Percentiles rank a stretch among this genome's conserved stretches.
Conservation (phyloP, 768 basidiomycete species). For the Sutorius australiensis region DNA sequence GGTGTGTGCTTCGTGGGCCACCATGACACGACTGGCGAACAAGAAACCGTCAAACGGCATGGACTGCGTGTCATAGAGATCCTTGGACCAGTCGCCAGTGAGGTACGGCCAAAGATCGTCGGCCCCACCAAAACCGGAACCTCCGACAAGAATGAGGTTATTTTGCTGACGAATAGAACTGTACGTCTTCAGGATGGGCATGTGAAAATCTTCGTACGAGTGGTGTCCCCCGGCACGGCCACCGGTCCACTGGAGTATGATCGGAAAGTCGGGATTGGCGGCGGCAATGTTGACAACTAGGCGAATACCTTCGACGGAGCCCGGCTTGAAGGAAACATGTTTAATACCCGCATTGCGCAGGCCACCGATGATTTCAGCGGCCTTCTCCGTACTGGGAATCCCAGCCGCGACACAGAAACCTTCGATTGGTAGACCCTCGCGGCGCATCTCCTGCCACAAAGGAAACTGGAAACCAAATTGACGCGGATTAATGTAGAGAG, state of each 20-base stretch:
- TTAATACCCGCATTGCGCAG: constrained; percentile 83
- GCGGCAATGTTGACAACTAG: constrained; percentile 96
- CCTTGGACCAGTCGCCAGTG: constrained; percentile 90
- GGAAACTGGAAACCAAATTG: constrained; percentile 98
- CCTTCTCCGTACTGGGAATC: constrained; percentile 95
- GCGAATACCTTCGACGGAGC: constrained; percentile 94
- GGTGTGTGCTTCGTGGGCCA: constrained; percentile 97
- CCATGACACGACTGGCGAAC: constrained; percentile 96
- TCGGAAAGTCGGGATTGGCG: constrained; percentile 91
- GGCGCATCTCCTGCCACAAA: constrained; percentile 96
- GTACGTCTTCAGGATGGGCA: constrained; percentile 90
- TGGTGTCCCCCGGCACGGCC: constrained; percentile 99
- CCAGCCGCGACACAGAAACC: constrained; percentile 99
- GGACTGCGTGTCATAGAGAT: constrained; percentile 76
- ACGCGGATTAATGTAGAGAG: constrained; percentile 96
- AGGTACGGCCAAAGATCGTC: constrained; percentile 97
- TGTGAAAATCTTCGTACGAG: constrained; percentile 98
- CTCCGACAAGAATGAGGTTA: constrained; percentile 88
- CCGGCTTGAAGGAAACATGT: constrained; percentile 97
- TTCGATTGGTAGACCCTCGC: constrained; percentile 92
- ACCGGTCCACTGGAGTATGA: constrained; percentile 99
- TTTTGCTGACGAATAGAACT: constrained; percentile 80
- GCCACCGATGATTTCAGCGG: constrained; percentile 89
- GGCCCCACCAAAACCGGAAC: constrained; percentile 93
- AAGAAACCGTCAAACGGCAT: constrained; percentile 99